These are phyloP conservation scores for Pseudozyma flocculosa DNA, from an alignment of 1,284 basidiomycete genomes.

Conservation along the genomic window DNA sequence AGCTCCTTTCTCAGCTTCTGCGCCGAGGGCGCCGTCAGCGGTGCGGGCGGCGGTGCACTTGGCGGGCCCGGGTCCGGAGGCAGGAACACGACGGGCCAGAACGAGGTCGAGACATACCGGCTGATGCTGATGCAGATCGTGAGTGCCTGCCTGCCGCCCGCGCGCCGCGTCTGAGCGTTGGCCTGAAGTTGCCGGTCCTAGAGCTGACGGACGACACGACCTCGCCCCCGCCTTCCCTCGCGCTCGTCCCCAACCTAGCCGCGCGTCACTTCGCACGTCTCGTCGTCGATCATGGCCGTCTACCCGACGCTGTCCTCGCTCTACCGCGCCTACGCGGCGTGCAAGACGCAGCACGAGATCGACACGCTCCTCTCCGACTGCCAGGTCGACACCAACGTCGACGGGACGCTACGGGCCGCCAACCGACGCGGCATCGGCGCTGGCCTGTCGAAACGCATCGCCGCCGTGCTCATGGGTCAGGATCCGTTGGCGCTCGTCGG, in stretches of 20 bases:
- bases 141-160: no score
- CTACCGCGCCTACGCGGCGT: slow-evolving; percentile 10
- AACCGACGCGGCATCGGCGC: slow-evolving; percentile 16
- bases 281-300: slow-evolving; percentile 16
- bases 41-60: no score
- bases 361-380: slow-evolving; percentile 8
- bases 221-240: no score
- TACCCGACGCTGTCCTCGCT: slow-evolving; percentile 19
- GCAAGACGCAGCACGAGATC: slow-evolving; percentile 8
- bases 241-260: no score
- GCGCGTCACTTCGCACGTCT: slow-evolving; percentile 23
- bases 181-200: no score
- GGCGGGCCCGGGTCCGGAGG: no score
- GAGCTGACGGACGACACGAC: no score
- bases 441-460: slow-evolving; percentile 26
- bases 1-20: slow-evolving; percentile 28
- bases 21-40: slow-evolving; percentile 6
- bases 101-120: slow-evolving; percentile 8
- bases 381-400: slow-evolving; percentile 17
- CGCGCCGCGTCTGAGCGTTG: no score
- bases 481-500: slow-evolving; percentile 1
- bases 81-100: slow-evolving; percentile 20
- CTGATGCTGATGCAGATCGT: slow-evolving; percentile 32
- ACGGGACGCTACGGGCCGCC: slow-evolving; percentile 17
- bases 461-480: slow-evolving; percentile 13